phyloP scores from a whole-genome alignment of 192 early-diverging fungal species.

The Gonapodya sp. region DNA sequence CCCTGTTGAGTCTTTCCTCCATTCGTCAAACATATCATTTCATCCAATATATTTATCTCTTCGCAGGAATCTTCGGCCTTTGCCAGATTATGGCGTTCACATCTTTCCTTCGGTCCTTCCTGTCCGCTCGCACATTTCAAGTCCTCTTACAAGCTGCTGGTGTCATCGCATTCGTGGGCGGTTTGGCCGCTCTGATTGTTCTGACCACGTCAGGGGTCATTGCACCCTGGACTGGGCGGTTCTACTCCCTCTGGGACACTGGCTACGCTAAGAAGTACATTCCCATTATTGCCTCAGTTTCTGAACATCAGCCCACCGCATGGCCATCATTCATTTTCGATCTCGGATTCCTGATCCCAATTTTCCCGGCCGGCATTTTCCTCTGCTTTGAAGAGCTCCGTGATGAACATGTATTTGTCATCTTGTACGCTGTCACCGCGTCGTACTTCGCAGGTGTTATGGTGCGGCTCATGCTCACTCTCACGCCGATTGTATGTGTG shows the following conservation, averaged over 20 bases:
- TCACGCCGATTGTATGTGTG: conserved; percentile 96
- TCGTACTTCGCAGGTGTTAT: conserved; percentile 99
- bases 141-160: conserved; percentile 55
- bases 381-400: conserved; percentile 89
- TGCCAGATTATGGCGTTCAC: conserved; percentile 91
- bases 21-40: conserved; percentile 1
- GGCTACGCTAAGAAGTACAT: conserved; percentile 99
- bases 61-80: conserved; percentile 83
- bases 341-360: conserved; percentile 86
- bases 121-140: conserved; percentile 81
- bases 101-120: conserved; percentile 64
- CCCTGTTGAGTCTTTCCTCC: conserved; percentile 11
- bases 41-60: conserved; percentile 14
- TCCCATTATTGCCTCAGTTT: conserved; percentile 99
- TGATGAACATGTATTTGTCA: conserved; percentile 97
- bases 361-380: conserved; percentile 96
- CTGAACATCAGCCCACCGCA: conserved; percentile 98
- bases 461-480: conserved; percentile 97
- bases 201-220: conserved; percentile 77
- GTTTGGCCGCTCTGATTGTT: conserved; percentile 52
- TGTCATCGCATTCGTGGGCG: conserved; percentile 38
- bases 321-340: conserved; percentile 99
- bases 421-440: conserved; percentile 93
- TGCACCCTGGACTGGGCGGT: conserved; percentile 97
- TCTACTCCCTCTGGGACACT: conserved; percentile 99